Percentiles rank a stretch among this genome's conserved stretches.
These are phyloP conservation scores for Trichoderma sp. DNA, from an alignment of 2,329 filamentous ascomycete species.

Conservation along the genomic window DNA sequence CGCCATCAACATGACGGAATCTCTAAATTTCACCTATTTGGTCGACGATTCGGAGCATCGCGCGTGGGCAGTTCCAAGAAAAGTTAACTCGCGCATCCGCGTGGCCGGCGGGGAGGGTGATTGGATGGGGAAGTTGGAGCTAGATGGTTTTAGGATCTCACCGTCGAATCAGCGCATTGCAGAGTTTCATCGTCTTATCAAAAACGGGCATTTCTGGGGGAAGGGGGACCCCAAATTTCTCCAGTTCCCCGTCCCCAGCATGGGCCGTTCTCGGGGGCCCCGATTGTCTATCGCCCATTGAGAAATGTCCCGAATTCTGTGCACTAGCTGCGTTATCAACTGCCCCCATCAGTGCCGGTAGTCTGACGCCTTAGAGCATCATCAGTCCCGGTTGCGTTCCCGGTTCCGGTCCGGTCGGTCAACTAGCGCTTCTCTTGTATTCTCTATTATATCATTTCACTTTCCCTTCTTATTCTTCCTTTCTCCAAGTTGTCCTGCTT, in stretches of 20 bases:
- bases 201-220: slow-evolving; percentile 18
- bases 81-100: not conserved
- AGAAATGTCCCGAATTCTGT: not conserved
- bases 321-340: slow-evolving; percentile 3
- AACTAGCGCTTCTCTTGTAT: not conserved
- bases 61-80: not conserved
- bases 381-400: not conserved
- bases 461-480: not conserved
- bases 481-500: not conserved
- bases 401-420: slow-evolving; percentile 1
- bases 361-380: slow-evolving; percentile 9
- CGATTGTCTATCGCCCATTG: slow-evolving; percentile 8
- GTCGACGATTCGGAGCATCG: not conserved
- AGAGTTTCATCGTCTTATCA: slow-evolving; percentile 16
- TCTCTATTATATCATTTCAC: not conserved
- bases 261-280: slow-evolving; percentile 10
- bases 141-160: not conserved
- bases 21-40: not conserved
- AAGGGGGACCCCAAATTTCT: not conserved
- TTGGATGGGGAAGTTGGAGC: not conserved
- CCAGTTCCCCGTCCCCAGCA: slow-evolving; percentile 16
- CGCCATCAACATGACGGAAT: not conserved
- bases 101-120: not conserved
- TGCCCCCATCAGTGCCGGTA: slow-evolving; percentile 5
- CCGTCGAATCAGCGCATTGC: slow-evolving; percentile 10